phyloP scores from a whole-genome alignment of 169 alveolate genomes.

The Plasmodium malariae region DNA sequence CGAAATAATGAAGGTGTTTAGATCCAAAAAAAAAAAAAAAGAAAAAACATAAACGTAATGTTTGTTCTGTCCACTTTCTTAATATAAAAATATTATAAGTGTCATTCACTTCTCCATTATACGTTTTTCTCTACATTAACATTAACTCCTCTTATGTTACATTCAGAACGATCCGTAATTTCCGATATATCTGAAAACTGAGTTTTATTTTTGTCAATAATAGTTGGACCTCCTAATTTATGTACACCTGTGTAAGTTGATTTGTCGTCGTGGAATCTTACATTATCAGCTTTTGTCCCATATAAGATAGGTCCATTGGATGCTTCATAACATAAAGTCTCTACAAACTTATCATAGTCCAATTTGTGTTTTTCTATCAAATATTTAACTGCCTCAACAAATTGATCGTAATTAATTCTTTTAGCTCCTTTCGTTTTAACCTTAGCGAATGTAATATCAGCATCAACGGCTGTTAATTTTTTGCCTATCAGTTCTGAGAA shows the following conservation, averaged over 20 bases:
- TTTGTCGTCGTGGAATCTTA: constrained; percentile 91
- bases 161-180: constrained; percentile 80
- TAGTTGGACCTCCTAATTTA: constrained; percentile 91
- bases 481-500: constrained; percentile 81
- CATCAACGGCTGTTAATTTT: constrained; percentile 87
- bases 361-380: constrained; percentile 81
- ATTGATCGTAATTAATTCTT: constrained; percentile 81
- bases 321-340: constrained; percentile 61
- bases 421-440: constrained; percentile 85
- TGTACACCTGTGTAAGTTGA: constrained; percentile 92
- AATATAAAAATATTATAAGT: not conserved
- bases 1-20: not conserved
- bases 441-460: constrained; percentile 88
- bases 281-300: constrained; percentile 92
- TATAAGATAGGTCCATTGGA: constrained; percentile 89
- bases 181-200: constrained; percentile 81
- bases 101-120: not conserved
- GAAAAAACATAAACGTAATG: constrained; percentile 33
- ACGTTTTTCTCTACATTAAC: constrained; percentile 74
- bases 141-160: constrained; percentile 82
- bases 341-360: constrained; percentile 69
- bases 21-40: not conserved
- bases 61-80: not conserved
- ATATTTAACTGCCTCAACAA: constrained; percentile 81
- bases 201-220: constrained; percentile 86